Conservation (phyloP, 106 monocot species). For the Gastrodia elata region DNA sequence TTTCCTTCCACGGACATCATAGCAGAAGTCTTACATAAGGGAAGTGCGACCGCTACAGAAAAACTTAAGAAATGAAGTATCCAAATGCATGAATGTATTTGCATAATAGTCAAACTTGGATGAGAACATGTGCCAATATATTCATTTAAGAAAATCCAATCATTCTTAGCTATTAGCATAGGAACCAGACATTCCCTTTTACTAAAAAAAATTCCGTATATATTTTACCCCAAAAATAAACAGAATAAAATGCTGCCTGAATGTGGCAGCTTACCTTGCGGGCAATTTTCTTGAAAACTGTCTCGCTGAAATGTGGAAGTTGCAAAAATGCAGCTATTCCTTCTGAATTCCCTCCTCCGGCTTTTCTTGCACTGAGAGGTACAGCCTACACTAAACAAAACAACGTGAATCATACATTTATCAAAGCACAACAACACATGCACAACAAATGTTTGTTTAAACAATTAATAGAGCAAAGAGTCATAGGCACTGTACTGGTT, state of each 20-base stretch:
- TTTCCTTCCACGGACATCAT: neutral
- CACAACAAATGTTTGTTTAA: neutral
- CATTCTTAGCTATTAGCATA: neutral
- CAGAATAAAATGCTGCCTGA: neutral
- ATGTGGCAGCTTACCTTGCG: constrained; percentile 65
- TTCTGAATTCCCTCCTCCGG: constrained; percentile 58
- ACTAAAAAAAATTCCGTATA: neutral
- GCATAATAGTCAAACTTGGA: neutral
- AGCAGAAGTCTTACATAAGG: neutral
- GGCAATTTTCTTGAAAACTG: constrained; percentile 62
- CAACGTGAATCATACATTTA: neutral
- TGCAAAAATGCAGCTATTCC: constrained; percentile 88
- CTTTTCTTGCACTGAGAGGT: constrained; percentile 83
- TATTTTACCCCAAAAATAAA: neutral
- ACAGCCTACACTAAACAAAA: constrained; percentile 51
- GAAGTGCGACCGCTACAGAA: neutral
- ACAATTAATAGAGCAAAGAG: neutral
- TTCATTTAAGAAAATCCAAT: neutral
- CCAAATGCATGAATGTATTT: neutral
- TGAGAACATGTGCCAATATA: neutral
- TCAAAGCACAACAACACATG: neutral
- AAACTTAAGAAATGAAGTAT: neutral
- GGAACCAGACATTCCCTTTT: neutral
- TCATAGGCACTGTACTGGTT: neutral
- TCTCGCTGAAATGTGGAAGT: constrained; percentile 88